Evolutionary conservation across 1,284 basidiomycete species (phyloP).

Genomic region (Neolentinus lepideus): DNA sequence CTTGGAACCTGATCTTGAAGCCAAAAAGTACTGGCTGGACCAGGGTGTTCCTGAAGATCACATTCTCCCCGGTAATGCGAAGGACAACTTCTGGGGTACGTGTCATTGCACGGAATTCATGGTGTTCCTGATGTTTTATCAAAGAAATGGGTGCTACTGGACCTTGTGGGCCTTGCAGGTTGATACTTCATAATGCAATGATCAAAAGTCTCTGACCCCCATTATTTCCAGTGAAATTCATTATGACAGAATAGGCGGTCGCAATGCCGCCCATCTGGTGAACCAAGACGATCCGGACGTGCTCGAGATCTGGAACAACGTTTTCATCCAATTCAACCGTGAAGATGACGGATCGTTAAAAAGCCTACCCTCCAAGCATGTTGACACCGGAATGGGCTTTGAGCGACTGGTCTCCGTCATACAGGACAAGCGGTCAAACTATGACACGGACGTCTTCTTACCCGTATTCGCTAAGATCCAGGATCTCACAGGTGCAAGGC

Average conservation of each 20-base stretch:
- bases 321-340: conserved; percentile 98
- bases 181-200: conserved; percentile 3
- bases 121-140: conserved; percentile 4
- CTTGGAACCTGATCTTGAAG: conserved; percentile 87
- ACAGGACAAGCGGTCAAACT: conserved; percentile 91
- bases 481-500: conserved; percentile 82
- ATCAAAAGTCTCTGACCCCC: background rate
- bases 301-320: conserved; percentile 99
- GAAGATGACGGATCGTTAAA: conserved; percentile 83
- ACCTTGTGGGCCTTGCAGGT: conserved; percentile 96
- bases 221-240: conserved; percentile 75
- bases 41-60: conserved; percentile 87
- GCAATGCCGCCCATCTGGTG: conserved; percentile 88
- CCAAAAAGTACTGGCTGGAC: conserved; percentile 80
- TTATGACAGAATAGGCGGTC: conserved; percentile 91
- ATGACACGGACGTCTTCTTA: conserved; percentile 93
- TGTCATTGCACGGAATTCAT: conserved; percentile 9
- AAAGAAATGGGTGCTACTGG: conserved; percentile 98
- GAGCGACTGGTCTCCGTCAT: conserved; percentile 94
- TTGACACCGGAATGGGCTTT: conserved; percentile 99
- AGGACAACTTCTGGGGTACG: conserved; percentile 99
- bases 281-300: conserved; percentile 96
- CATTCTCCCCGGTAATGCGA: conserved; percentile 90
- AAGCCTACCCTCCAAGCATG: conserved; percentile 85
- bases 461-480: conserved; percentile 89